These are phyloP conservation scores for Lactifluus volemus DNA, from an alignment of 768 basidiomycete genomes.

Conservation along the genomic window DNA sequence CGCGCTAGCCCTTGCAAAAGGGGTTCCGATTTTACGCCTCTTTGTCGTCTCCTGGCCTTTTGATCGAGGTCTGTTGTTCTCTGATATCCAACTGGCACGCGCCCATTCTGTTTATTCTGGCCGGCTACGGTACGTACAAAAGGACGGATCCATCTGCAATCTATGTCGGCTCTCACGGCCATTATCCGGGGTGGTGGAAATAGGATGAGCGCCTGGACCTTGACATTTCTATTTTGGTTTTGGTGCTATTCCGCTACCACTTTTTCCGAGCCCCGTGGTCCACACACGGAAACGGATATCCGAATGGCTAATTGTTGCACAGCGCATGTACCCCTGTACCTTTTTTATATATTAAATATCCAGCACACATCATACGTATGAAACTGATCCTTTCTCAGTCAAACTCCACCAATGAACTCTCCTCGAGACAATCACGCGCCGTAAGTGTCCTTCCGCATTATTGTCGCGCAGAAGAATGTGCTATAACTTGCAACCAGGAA, in stretches of 20 bases:
- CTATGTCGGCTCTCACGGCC: conserved; percentile 37
- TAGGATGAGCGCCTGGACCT: conserved; percentile 23
- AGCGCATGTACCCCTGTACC: too few species aligned
- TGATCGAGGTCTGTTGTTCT: conserved; percentile 54
- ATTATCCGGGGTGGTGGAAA: conserved; percentile 47
- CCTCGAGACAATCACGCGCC: background rate
- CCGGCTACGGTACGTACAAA: conserved; percentile 72
- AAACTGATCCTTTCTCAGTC: background rate
- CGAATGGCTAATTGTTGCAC: too few species aligned
- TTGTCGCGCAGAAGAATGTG: background rate
- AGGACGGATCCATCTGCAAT: conserved; percentile 46
- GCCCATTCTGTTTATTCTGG: conserved; percentile 52
- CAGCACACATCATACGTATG: too few species aligned
- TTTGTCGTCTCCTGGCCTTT: conserved; percentile 57
- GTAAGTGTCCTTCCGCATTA: background rate
- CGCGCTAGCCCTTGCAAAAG: conserved; percentile 71
- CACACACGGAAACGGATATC: too few species aligned
- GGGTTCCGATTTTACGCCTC: conserved; percentile 69
- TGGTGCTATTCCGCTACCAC: too few species aligned
- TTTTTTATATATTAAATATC: too few species aligned
- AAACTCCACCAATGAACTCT: background rate
- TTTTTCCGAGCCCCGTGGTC: too few species aligned
- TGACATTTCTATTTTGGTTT: too few species aligned
- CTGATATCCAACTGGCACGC: conserved; percentile 34
- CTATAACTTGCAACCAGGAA: background rate